Evolutionary conservation across 179 eudicot species (phyloP), one percentile per base, ranked within the genome.

Genomic region (Gypsophila paniculata): DNA sequence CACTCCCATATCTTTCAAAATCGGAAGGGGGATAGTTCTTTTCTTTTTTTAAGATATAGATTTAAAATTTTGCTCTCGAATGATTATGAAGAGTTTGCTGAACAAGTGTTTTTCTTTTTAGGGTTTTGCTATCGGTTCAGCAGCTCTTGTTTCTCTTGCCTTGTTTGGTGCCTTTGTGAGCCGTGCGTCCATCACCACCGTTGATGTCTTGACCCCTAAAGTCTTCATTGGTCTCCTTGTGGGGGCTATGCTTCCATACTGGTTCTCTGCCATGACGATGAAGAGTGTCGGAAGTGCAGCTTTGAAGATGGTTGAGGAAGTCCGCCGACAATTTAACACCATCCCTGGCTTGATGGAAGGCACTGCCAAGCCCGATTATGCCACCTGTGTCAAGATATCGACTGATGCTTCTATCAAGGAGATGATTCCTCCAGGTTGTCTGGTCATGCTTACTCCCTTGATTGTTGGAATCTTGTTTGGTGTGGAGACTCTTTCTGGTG

Each of bases 191-290:
- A 85, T 91, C 74, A 61, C 89, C 21, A 87, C 89, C 6, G 97
- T 91, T 5, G 94, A 91, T 73, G 97, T 89, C 29, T 72, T 91
- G 85, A 89, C 92, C 63, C 97, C 97, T 5, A 91, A 89, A 73
- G 97, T 91, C 17, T 89, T 91, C 78, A 89, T 91, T 69, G 97
- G 97, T 78, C 77, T 91, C 77, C 52, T 91, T 49, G 94, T 89
- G 44, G 97, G 97, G 72, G 96, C 96, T 44, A 90, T 90, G 96
- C 91, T 90, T 74, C 96, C 96, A 23, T 90, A 90, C 81, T 90
- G 96, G 96, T 90, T 90, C 85, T 90, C 96, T 4, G 96, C 96
- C 79, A 89, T 90, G 96, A 91, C 96, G 62, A 91, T 91, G 96
- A 91, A 91, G 87, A 91, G 96, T 75, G 96, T 91, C 38, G 96